Base-by-base conservation (phyloP, 805 yeast species). In the Sugiyamaella americana region DNA sequence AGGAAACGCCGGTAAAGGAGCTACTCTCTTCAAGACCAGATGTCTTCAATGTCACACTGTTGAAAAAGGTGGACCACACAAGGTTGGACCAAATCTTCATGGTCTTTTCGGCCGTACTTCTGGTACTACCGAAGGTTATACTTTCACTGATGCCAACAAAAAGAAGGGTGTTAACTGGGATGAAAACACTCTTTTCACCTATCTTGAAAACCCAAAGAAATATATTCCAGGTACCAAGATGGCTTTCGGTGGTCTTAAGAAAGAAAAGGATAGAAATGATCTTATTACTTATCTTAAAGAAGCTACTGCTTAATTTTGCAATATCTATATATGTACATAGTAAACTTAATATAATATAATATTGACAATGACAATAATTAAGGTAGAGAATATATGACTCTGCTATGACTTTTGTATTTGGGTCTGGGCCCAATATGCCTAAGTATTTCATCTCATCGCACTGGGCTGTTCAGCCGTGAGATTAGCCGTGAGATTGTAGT, bases 201-300 rank as follows among this genome's bases (percentile, higher is more conserved):
- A 93, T 84, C 81, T 93, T 73, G 95, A 85, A 75, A 93, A 93
- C 86, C 98, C 98, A 76, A 93, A 93, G 94, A 93, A 93, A 78
- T 93, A 88, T 79, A 88, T 93, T 62, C 98, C 98, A 69, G 98
- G 98, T 73, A 93, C 98, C 78, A 93, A 93, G 85, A 93, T 93
- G 98, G 98, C 98, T 58, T 93, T 91, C 65, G 98, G 96, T 76
- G 98, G 98, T 77, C 81, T 93, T 74, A 93, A 93, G 89, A 93
- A 93, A 81, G 83, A 88, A 58, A 91, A 88, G 84, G 98, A 93
- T 79, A 87, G 98, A 83, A 86, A 87, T 76, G 98, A 93, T 71
- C 76, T 93, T 71, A 74, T 91, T 65, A 80, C 98, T 63, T 91
- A 87, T 84, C 78, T 91, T 52, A 64, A 67, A 66, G 60, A 59